A percentile compares a stretch with the other conserved stretches of the same genome.
Conservation (phyloP, 2,329 filamentous ascomycete species). For the Neodidymelliopsis sp. region DNA sequence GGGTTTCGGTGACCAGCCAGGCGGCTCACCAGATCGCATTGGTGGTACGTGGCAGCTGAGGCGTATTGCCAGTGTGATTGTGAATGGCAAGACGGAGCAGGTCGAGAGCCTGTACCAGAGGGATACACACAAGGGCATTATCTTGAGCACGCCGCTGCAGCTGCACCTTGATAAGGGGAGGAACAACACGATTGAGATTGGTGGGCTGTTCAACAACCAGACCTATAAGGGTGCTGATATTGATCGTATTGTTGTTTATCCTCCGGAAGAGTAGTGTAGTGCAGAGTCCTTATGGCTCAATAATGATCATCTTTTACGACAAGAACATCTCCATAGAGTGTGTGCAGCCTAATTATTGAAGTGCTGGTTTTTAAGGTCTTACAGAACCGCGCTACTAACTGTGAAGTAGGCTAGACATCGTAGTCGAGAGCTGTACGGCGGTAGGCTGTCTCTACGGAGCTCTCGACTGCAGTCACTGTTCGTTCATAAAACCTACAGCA, state of each 20-base stretch:
- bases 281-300: too few relatives aligned
- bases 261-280: constrained; percentile 58
- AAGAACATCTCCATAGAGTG: too few relatives aligned
- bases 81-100: constrained; percentile 61
- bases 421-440: too few relatives aligned
- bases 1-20: constrained; percentile 63
- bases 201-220: constrained; percentile 64
- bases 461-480: too few relatives aligned
- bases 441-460: too few relatives aligned
- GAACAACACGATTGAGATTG: constrained; percentile 67
- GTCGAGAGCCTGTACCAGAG: constrained; percentile 62
- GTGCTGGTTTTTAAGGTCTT: too few relatives aligned
- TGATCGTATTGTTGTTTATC: constrained; percentile 67
- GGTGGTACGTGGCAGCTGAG: constrained; percentile 67
- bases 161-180: constrained; percentile 62
- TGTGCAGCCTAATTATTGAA: too few relatives aligned
- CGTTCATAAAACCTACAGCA: too few relatives aligned
- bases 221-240: constrained; percentile 66
- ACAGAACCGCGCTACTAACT: too few relatives aligned
- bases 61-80: constrained; percentile 66
- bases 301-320: too few relatives aligned
- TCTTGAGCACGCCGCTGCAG: constrained; percentile 64
- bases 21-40: constrained; percentile 66
- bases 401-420: too few relatives aligned
- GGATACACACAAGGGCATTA: constrained; percentile 66